These are phyloP conservation scores for Phytomonas sp. DNA, from an alignment of 208 protist species.

Conservation along the genomic window DNA sequence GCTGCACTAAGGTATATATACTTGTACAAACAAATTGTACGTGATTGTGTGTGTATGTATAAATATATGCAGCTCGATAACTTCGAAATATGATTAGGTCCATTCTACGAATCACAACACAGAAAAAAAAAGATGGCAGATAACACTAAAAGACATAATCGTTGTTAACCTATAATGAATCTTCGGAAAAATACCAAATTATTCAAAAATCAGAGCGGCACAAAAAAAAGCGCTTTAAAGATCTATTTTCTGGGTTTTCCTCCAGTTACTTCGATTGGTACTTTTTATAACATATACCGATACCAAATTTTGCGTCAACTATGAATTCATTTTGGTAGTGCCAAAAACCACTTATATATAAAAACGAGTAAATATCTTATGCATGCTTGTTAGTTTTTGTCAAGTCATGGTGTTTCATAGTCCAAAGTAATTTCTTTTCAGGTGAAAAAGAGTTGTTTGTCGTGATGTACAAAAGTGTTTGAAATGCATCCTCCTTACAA, in stretches of 20 bases:
- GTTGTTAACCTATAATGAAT: conserved; percentile 9
- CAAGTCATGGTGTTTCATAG: neutral
- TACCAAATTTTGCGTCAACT: neutral
- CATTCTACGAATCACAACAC: no score
- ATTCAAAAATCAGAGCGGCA: conserved; percentile 1
- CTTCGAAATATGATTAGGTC: no score
- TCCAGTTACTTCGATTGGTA: neutral
- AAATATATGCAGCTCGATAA: no score
- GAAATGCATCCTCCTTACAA: neutral
- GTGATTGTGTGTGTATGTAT: neutral
- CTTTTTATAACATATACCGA: neutral
- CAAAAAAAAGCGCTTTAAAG: conserved; percentile 10
- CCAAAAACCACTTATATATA: neutral
- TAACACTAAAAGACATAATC: conserved; percentile 4
- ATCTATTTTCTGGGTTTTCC: neutral
- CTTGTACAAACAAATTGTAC: neutral
- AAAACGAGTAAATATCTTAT: neutral
- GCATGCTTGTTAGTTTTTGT: neutral
- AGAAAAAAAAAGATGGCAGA: conserved; percentile 7
- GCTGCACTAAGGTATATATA: neutral
- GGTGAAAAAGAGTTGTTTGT: neutral
- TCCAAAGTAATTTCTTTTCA: neutral
- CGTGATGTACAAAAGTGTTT: neutral
- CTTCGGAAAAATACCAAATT: neutral
- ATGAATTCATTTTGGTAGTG: neutral